Evolutionary conservation across 495 filamentous ascomycete genomes (phyloP).

Genomic region (Lasiosphaeria ovina): DNA sequence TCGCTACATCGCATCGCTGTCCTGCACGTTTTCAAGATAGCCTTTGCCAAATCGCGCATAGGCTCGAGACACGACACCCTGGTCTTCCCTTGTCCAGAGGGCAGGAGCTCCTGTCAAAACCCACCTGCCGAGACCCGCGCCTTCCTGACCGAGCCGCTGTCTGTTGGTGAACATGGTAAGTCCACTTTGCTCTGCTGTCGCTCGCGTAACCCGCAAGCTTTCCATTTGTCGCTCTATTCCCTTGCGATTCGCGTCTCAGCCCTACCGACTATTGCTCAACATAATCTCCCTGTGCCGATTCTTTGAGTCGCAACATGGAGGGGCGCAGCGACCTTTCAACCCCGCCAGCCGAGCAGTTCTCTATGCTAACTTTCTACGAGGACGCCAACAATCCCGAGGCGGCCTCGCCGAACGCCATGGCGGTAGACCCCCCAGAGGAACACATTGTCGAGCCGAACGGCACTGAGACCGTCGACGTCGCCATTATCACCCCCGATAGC

Average conservation of each 20-base stretch:
- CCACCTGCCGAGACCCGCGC: constrained; percentile 2
- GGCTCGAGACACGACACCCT: not conserved
- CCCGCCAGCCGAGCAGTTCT: constrained; percentile 22
- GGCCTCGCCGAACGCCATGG: constrained; percentile 58
- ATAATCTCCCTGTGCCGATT: not conserved
- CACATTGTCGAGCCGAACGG: constrained; percentile 57
- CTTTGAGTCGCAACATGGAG: constrained; percentile 8
- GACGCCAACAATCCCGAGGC: constrained; percentile 40
- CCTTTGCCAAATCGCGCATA: not conserved
- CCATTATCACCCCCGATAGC: constrained; percentile 72
- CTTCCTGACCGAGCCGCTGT: constrained; percentile 4
- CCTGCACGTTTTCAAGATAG: not conserved
- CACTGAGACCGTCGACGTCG: constrained; percentile 79
- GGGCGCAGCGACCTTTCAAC: constrained; percentile 10
- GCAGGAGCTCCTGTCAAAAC: constrained; percentile 15
- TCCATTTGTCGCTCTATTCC: not conserved
- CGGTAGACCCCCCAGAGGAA: constrained; percentile 68
- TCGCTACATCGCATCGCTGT: not conserved
- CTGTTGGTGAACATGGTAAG: constrained; percentile 16
- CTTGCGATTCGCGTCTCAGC: no score
- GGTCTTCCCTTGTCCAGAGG: not conserved
- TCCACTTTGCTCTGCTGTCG: constrained; percentile 1
- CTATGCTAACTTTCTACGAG: constrained; percentile 30
- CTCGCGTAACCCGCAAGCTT: not conserved
- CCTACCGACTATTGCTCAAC: no score